Base-by-base conservation (phyloP, 805 yeast genomes). In the Jamesozyma gamospora region DNA sequence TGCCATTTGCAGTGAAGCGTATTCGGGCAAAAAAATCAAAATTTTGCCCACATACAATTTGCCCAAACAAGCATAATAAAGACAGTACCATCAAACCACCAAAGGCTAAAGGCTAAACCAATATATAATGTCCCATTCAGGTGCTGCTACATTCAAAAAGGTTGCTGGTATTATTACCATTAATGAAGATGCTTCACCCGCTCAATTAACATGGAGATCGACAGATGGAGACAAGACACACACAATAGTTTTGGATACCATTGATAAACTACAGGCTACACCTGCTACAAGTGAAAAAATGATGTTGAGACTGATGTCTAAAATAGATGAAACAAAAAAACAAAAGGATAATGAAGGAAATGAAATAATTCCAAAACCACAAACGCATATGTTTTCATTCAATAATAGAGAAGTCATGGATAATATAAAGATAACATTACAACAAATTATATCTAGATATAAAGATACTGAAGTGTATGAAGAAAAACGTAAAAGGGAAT, bases 381-480 rank as follows among this genome's bases (percentile, higher is more conserved):
- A 43, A 5, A 60, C 55, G 1, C 63, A 65, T 19, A 60, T 72
- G 31, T 75, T 87, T 45, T 68, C 81, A 1, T 84, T 86, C 60
- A 77, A 75, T 41, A 80, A 76, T 52, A 65, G 92, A 36, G 74
- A 75, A 15, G 80, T 82, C 7, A 82, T 87, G 85, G 85, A 82
- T 46, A 73, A 71, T 44, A 76, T 79, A 43, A 84, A 81, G 52
- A 74, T 71, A 28, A 68, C 81, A 0, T 60, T 82, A 11, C 86
- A 81, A 49, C 77, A 78, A 37, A 76, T 77, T 28, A 75, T 80
- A 12, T 79, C 86, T 0, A 64, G 90, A 46, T 75, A 72, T 53
- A 75, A 74, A 50, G 72, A 82, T 6, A 68, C 52, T 69, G 44
- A 56, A 28, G 63, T 71, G 11, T 64, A 65, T 35, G 74, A 72